These are phyloP conservation scores for Plectosphaerella plurivora DNA, from an alignment of 2,329 filamentous ascomycete genomes.

Conservation along the genomic window DNA sequence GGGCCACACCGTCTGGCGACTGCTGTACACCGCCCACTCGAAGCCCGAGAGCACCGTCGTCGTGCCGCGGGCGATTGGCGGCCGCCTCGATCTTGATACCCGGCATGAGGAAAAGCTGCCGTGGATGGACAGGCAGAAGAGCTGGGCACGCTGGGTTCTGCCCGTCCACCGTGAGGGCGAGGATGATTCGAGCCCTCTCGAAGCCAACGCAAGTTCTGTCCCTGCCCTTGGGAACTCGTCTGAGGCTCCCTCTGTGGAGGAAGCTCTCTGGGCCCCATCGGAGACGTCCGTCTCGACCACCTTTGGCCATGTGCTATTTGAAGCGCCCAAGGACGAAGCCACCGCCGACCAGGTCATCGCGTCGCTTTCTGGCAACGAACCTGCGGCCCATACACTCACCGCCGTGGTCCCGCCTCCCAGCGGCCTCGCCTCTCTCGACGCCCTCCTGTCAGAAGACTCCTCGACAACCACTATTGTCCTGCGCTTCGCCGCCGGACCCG, in stretches of 20 bases:
- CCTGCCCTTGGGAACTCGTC: too few species aligned
- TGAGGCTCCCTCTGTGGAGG: too few species aligned
- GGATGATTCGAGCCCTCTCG: too few species aligned
- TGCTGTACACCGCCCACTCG: constrained; percentile 5
- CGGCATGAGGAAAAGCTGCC: constrained; percentile 6
- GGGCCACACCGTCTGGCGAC: constrained; percentile 11
- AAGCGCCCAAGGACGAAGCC: constrained; percentile 6
- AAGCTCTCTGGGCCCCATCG: background rate
- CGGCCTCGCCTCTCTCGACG: constrained; percentile 28
- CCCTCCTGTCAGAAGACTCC: constrained; percentile 12
- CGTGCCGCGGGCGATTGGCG: background rate
- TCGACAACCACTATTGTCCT: constrained; percentile 33
- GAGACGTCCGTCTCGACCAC: constrained; percentile 23
- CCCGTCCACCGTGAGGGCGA: background rate
- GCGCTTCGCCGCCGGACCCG: constrained; percentile 35
- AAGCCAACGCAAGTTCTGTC: too few species aligned
- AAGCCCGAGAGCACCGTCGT: background rate
- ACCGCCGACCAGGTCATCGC: too few species aligned
- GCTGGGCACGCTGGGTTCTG: constrained; percentile 10
- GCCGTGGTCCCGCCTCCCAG: constrained; percentile 43
- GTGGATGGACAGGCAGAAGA: constrained; percentile 7
- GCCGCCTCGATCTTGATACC: background rate
- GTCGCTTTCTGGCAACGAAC: too few species aligned
- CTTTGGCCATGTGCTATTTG: constrained; percentile 49
- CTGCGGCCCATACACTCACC: constrained; percentile 30